These are phyloP conservation scores for Goniomonas avonlea DNA, from an alignment of 78 protist species.

Conservation along the genomic window DNA sequence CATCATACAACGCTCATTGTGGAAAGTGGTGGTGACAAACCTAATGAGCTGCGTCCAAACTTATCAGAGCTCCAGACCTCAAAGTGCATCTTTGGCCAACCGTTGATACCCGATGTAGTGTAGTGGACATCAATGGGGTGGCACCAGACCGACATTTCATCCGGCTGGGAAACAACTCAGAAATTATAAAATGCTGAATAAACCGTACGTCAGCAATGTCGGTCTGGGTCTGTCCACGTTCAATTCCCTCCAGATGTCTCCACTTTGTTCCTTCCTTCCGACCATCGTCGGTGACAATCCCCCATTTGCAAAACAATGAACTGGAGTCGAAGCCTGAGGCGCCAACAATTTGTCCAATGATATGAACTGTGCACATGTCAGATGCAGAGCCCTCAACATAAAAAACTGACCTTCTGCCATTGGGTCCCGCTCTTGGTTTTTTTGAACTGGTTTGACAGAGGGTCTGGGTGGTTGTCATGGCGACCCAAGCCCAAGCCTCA, in stretches of 20 bases:
- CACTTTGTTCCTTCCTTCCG: no score
- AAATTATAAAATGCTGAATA: no score
- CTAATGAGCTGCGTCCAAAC: slow-evolving; percentile 9
- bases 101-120: background rate
- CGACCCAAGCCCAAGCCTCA: no score
- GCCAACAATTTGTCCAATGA: slow-evolving; percentile 8
- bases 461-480: no score
- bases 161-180: no score
- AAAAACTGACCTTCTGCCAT: no score
- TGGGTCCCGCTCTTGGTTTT: no score
- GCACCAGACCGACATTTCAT: background rate
- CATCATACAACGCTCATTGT: background rate
- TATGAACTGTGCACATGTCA: no score
- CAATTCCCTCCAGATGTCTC: background rate
- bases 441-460: no score
- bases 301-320: slow-evolving; percentile 8
- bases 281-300: background rate
- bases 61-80: slow-evolving; percentile 26
- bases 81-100: slow-evolving; percentile 30
- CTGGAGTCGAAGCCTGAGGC: background rate
- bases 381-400: no score
- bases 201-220: no score
- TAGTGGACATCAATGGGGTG: slow-evolving; percentile 44
- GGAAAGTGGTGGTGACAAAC: background rate
- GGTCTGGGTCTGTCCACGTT: slow-evolving; percentile 33